Evolutionary conservation across 805 yeast species (phyloP).

Genomic region (Pichia pseudocactophila): DNA sequence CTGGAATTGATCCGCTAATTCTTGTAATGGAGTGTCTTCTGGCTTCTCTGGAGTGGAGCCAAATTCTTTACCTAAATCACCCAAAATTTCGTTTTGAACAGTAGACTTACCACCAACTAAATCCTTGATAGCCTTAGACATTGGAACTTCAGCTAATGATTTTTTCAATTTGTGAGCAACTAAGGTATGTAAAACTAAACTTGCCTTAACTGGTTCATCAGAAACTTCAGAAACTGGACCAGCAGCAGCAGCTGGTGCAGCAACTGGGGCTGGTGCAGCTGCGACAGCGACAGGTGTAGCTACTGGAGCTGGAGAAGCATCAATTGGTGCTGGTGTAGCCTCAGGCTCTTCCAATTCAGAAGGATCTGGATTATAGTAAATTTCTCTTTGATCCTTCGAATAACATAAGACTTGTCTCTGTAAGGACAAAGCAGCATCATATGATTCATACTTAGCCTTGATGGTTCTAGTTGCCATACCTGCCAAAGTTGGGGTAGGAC

Average conservation of each 20-base stretch:
- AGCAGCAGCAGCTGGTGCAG: slow-evolving; percentile 58
- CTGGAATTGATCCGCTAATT: slow-evolving; percentile 92
- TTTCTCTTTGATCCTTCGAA: slow-evolving; percentile 92
- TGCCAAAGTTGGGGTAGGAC: slow-evolving; percentile 97
- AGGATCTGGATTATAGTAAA: slow-evolving; percentile 87
- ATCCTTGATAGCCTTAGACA: slow-evolving; percentile 91
- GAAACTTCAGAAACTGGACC: slow-evolving; percentile 80
- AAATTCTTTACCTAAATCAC: slow-evolving; percentile 97
- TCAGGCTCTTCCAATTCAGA: slow-evolving; percentile 37
- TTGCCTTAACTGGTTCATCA: slow-evolving; percentile 85
- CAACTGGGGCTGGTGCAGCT: slow-evolving; percentile 51
- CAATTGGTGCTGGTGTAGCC: slow-evolving; percentile 22
- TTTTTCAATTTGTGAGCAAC: slow-evolving; percentile 96
- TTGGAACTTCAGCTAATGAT: slow-evolving; percentile 73
- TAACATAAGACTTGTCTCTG: slow-evolving; percentile 93
- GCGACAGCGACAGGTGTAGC: slow-evolving; percentile 49
- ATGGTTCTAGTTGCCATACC: slow-evolving; percentile 98
- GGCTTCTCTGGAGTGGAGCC: slow-evolving; percentile 98
- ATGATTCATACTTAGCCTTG: slow-evolving; percentile 90
- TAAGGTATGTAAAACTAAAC: slow-evolving; percentile 71
- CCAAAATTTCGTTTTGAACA: slow-evolving; percentile 95
- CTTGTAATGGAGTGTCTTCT: slow-evolving; percentile 94
- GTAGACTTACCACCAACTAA: slow-evolving; percentile 98
- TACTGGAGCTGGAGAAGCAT: slow-evolving; percentile 30
- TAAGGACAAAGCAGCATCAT: slow-evolving; percentile 92